Evolutionary conservation across 139 green algal species (phyloP), one percentile per base, ranked within the genome.

Genomic region (Micractinium sp.): DNA sequence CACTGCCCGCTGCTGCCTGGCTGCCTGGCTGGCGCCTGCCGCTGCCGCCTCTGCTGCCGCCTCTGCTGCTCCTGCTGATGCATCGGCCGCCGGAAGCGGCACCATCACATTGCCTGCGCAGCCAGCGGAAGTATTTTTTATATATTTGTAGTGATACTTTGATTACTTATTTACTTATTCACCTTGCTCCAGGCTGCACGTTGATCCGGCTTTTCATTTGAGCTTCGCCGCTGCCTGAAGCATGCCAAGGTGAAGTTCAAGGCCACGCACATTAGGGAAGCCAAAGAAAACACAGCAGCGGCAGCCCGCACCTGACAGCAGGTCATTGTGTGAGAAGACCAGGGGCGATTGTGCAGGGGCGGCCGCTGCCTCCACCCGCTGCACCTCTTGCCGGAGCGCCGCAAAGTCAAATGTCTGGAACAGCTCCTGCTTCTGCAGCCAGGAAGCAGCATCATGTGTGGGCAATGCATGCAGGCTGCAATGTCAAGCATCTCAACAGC

Each of bases 251-350:
- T 56, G 47, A 9, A 56, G 47, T n/a, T n/a, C n/a, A n/a, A 56
- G 47, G 47, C 7, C 47, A 56, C 5, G 9, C 63, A 71, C 63
- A 23, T 23, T 29, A 16, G 63, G 63, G 20, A 71, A 25, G 63
- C 63, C 20, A 25, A 71, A 31, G 63, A 16, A 71, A 56, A 9
- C 47, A 56, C 2, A 53, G 35, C 35, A 41, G 15, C 14, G 33
- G 18, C 19, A 81, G 3, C 14, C 1, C 91, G 99, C 99, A 69
- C 96, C 97, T 3, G 92, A 92, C 38, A 99, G 91, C 78, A 98
- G 81, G 87, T 99, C 97, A 90, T 98, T 98, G 94, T 99, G 98
- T 25, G 87, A 92, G 74, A 97, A 97, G 12, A 99, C 96, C 0
- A 96, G 38, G 29, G 92, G 94, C 0, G 93, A 95, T 4, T 89